phyloP scores from a whole-genome alignment of 768 basidiomycete species.

The Auriscalpium microsporum region DNA sequence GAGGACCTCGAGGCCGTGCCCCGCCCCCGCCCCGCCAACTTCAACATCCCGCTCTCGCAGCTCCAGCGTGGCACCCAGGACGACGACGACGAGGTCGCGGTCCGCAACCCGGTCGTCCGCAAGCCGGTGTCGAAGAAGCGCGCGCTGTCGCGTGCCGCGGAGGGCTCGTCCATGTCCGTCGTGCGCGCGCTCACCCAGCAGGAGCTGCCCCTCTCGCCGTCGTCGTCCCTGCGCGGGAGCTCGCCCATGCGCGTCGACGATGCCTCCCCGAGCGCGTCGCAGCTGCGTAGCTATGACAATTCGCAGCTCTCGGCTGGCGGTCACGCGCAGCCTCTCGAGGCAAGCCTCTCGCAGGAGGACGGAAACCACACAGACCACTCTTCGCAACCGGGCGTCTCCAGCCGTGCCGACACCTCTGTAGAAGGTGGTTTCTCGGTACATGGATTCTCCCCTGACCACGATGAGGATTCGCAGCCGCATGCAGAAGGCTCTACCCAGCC shows the following conservation, averaged over 20 bases:
- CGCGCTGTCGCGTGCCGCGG: not conserved
- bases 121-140: not conserved
- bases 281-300: not conserved
- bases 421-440: not conserved
- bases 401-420: not conserved
- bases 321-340: not conserved
- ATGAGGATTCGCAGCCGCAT: slow-evolving; percentile 5
- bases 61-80: slow-evolving; percentile 30
- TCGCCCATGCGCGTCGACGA: not conserved
- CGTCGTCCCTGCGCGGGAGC: not conserved
- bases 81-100: slow-evolving; percentile 6
- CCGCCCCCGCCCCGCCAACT: slow-evolving; percentile 39
- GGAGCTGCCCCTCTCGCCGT: not conserved
- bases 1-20: slow-evolving; percentile 39
- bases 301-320: not conserved
- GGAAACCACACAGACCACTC: not conserved
- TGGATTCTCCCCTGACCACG: not conserved
- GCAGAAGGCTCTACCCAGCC: slow-evolving; percentile 1
- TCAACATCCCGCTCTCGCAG: slow-evolving; percentile 51
- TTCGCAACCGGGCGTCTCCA: slow-evolving; percentile 2
- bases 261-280: not conserved
- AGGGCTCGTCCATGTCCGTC: not conserved
- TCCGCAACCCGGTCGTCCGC: no score
- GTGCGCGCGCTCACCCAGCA: not conserved
- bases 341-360: not conserved